These are phyloP conservation scores for Metschnikowia henanensis DNA, from an alignment of 805 yeast species.

Conservation along the genomic window DNA sequence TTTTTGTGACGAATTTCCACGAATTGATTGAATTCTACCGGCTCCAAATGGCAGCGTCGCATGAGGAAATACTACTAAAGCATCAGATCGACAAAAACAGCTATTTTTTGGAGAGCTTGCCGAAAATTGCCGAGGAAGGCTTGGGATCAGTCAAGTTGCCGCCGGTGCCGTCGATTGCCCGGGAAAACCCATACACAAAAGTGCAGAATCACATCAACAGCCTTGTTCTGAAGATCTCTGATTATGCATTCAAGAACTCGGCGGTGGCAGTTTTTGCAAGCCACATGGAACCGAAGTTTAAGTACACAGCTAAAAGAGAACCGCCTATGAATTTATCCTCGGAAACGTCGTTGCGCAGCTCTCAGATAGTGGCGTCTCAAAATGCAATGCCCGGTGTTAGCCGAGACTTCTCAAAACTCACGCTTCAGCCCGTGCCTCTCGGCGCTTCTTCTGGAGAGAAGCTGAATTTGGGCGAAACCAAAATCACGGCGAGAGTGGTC, in stretches of 20 bases:
- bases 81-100: conserved; percentile 31
- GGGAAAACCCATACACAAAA: conserved; percentile 31
- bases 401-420: not conserved
- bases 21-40: conserved; percentile 36
- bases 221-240: conserved; percentile 27
- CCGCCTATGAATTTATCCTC: not conserved
- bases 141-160: conserved; percentile 22
- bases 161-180: conserved; percentile 31
- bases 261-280: conserved; percentile 34
- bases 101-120: conserved; percentile 20
- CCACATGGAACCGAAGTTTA: conserved; percentile 29
- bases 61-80: conserved; percentile 34
- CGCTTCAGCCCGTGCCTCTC: conserved; percentile 12
- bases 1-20: conserved; percentile 34
- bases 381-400: not conserved
- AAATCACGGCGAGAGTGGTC: conserved; percentile 25
- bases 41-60: conserved; percentile 30
- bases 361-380: conserved; percentile 3
- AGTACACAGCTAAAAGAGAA: not conserved
- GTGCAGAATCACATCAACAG: conserved; percentile 30
- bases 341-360: conserved; percentile 5
- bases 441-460: conserved; percentile 7
- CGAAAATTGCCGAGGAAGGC: conserved; percentile 25
- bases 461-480: conserved; percentile 12
- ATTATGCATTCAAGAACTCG: conserved; percentile 22